Base-by-base conservation (phyloP, 306 rosid species). In the Dalbergia cochinchinensis region DNA sequence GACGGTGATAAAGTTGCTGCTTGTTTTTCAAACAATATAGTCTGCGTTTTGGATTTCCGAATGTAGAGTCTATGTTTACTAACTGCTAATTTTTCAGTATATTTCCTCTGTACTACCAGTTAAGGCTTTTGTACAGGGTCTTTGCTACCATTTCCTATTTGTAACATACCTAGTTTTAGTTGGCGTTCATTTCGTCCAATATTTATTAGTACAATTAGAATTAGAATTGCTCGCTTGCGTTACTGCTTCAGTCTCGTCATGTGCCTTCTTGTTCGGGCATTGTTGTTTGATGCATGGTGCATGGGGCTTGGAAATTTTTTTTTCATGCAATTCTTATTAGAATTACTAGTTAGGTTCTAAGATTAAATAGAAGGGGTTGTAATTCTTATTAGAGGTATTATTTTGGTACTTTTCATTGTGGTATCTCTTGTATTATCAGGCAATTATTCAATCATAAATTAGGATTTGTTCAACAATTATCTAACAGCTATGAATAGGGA, bases 1-100 rank as follows among this genome's bases (percentile, higher is more conserved):
- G 99, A 92, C 45, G 99, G 99, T 45, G 90, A 95, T 84, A 91
- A 91, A 74, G 87, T 95, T 13, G 98, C 99, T 34, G 97, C 97
- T 55, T 95, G 99, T 78, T 95, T 86, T 76, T 90, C 99, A 53
- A 88, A 95, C 88, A 95, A 95, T 66, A 92, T 88, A 61, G 98
- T 95, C n/a, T 91, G 92, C 71, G 85, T 85, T 14, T 61, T 92
- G 80, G 91, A 87, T 65, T 90, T 88, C 66, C 85, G 91, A 71
- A 83, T 89, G 94, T 90, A 84, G 69, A 74, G 33, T 55, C 10
- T 11, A 48, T 11, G 15, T 65, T 11, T 20, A 16, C 61, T 12
- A 31, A 13, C 50, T 16, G 10, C n/a, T 16, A 22, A 41, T 61
- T n/a, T 1, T 51, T 33, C 5, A 2, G 48, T 55, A 26, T 39